phyloP scores from a whole-genome alignment of 176 grass and related monocot species.

The Musa acuminata region DNA sequence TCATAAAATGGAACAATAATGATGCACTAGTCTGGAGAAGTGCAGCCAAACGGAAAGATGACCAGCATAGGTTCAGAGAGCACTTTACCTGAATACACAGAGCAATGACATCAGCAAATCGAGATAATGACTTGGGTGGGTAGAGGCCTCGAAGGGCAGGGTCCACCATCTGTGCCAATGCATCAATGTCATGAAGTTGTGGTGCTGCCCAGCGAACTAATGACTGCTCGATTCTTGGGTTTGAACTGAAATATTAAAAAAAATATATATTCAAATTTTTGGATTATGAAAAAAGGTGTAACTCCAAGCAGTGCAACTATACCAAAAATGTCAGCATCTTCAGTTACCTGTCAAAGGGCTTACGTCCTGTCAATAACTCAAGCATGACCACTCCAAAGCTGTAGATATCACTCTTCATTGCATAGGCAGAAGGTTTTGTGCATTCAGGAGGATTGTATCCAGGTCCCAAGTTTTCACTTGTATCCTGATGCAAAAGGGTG shows the following conservation, averaged over 20 bases:
- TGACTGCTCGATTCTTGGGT: conserved; percentile 38
- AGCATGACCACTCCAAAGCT: conserved; percentile 78
- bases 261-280: neutral
- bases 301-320: neutral
- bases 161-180: conserved; percentile 52
- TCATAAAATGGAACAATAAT: neutral
- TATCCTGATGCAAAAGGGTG: conserved; percentile 38
- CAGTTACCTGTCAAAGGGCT: conserved; percentile 58
- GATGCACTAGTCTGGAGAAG: neutral
- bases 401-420: conserved; percentile 77
- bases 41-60: conserved; percentile 1
- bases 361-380: conserved; percentile 77
- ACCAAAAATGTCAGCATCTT: neutral
- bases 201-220: conserved; percentile 60
- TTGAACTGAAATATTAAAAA: conserved; percentile 42
- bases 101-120: conserved; percentile 61
- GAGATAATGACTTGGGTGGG: conserved; percentile 59
- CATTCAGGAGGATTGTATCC: conserved; percentile 73
- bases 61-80: neutral
- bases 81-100: conserved; percentile 60
- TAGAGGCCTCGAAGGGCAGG: conserved; percentile 77
- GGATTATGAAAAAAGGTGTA: neutral
- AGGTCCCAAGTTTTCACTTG: conserved; percentile 56
- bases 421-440: conserved; percentile 46
- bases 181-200: conserved; percentile 59